Conservation (phyloP, 257 asterid genomes). For the Nicotiana obtusifolia region DNA sequence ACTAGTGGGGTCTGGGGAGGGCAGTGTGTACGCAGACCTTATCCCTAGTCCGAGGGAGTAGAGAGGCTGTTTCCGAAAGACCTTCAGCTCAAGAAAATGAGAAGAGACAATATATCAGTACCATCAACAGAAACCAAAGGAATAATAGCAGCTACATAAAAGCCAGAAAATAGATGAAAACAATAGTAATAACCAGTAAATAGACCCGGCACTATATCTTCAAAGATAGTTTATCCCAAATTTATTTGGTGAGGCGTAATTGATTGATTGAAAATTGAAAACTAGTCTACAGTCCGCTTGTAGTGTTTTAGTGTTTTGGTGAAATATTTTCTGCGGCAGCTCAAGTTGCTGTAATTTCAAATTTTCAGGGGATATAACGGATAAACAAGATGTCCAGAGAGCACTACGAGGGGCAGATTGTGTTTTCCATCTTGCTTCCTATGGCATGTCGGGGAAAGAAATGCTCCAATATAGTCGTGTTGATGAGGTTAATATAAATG, state of each 20-base stretch:
- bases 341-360: not conserved
- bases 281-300: not conserved
- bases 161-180: too few species aligned
- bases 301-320: not conserved
- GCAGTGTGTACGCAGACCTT: too few species aligned
- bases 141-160: too few species aligned
- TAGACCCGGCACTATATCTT: too few species aligned
- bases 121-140: too few species aligned
- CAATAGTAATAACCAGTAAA: too few species aligned
- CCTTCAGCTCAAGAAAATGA: too few species aligned
- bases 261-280: not conserved
- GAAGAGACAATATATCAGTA: too few species aligned
- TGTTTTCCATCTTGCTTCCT: constrained; percentile 94
- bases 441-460: constrained; percentile 96
- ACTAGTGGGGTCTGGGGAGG: too few species aligned
- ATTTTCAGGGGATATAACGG: constrained; percentile 58
- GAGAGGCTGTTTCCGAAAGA: too few species aligned
- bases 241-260: not conserved
- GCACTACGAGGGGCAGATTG: constrained; percentile 74
- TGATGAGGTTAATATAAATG: constrained; percentile 74
- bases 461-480: constrained; percentile 85
- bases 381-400: constrained; percentile 56
- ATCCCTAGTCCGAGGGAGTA: too few species aligned
- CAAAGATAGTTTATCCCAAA: not conserved
- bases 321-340: not conserved